Base-by-base conservation (phyloP, 2,329 filamentous ascomycete genomes). In the Cladosporium austrohemisphaericum region DNA sequence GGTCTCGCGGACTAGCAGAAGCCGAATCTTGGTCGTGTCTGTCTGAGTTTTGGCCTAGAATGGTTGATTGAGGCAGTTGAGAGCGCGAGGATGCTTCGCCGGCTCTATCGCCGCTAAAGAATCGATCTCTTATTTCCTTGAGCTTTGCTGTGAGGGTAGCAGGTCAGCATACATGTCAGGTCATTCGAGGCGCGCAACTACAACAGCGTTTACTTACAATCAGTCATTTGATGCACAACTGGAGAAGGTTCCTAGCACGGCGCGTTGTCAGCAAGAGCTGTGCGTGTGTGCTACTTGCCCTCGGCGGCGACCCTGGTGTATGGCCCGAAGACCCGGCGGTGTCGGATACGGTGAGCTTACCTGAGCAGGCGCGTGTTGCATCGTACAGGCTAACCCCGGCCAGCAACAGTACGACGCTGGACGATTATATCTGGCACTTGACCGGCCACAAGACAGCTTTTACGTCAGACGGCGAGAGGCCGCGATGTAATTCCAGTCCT, bases 11-110 rank as follows among this genome's bases (percentile, higher is more conserved):
- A 51, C 69, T 70, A 10, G 68, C 61, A 25, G 68, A 65, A 45
- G 61, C 71, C 60, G 61, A 70, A 55, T 53, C 68, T 47, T 66
- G 71, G 60, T 70, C 73, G 61, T 54, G 70, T 59, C 61, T 52
- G 31, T 61, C 58, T 26, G 56, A 55, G 9, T 33, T 56, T 16
- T 56, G 50, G 11, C 53, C 45, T 1, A 52, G 54, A 58, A 67
- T 45, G 53, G 54, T 50, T 57, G 65, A 57, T 55, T 65, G 43
- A 51, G 55, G 51, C 54, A 70, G 66, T 36, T 71, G 67, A 54
- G 71, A 37, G 11, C 32, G 43, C 14, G 32, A 31, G 29, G 35
- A n/a, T 22, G 44, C 25, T 7, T 47, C 44, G 44, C n/a, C 5
- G 33, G 44, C 20, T 14, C n/a, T n/a, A 26, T 18, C 23, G 23